A percentile compares a stretch with the other conserved stretches of the same genome.
phyloP scores from a whole-genome alignment of 495 filamentous ascomycete genomes.

The Pseudoneurospora amorphoporcata region DNA sequence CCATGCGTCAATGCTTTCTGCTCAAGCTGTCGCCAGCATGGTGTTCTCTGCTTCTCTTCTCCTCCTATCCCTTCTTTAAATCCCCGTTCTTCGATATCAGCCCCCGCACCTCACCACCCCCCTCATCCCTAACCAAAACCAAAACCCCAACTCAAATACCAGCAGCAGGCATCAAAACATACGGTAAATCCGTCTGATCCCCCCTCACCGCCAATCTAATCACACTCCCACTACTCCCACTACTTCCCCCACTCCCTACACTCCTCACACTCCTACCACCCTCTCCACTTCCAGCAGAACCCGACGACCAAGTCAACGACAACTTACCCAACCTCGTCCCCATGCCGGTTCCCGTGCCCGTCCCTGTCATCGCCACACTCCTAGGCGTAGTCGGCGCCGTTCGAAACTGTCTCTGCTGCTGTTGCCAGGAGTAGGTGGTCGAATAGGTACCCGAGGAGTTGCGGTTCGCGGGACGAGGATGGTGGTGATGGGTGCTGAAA shows the following conservation, averaged over 20 bases:
- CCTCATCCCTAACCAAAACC: neutral
- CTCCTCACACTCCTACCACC: conserved; percentile 29
- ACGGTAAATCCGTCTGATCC: conserved; percentile 30
- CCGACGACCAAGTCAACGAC: neutral
- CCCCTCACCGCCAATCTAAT: conserved; percentile 29
- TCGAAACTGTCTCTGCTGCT: conserved; percentile 25
- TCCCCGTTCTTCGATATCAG: no score
- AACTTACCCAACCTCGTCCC: neutral
- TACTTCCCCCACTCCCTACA: neutral
- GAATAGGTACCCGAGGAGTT: neutral
- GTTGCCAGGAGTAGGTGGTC: conserved; percentile 5
- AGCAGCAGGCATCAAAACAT: conserved; percentile 25
- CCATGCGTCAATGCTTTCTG: neutral
- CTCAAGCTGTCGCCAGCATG: neutral
- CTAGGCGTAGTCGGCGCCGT: conserved; percentile 45
- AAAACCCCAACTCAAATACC: neutral
- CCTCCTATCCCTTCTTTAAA: neutral
- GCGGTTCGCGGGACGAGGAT: neutral
- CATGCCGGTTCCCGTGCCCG: no score
- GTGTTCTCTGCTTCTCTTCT: neutral
- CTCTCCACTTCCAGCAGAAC: conserved; percentile 26
- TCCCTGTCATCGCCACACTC: conserved; percentile 19
- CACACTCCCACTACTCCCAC: conserved; percentile 16
- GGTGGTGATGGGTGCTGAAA: neutral
- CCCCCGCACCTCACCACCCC: neutral